A percentile compares a stretch with the other conserved stretches of the same genome.
These are phyloP conservation scores for Fusarium sp. DNA, from an alignment of 2,329 filamentous ascomycete species.

Conservation along the genomic window DNA sequence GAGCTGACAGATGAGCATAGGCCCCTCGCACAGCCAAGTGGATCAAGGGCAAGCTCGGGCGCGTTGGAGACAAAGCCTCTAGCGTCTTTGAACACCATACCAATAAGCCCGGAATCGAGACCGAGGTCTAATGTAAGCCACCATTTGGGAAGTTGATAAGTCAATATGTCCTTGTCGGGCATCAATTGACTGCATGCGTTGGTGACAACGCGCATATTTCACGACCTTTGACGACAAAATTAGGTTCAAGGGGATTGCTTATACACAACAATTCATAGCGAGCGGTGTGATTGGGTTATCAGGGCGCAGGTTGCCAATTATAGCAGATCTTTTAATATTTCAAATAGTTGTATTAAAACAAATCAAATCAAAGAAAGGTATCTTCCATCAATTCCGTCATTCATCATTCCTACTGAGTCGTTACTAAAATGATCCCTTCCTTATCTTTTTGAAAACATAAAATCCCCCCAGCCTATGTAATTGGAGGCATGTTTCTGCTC, in stretches of 20 bases:
- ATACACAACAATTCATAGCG: constrained; percentile 6
- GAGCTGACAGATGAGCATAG: constrained; percentile 43
- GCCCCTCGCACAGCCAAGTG: constrained; percentile 60
- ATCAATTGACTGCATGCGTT: background rate
- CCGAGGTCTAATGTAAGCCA: constrained; percentile 67
- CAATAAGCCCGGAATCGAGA: constrained; percentile 72
- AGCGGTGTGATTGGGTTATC: constrained; percentile 19
- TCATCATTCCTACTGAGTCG: constrained; percentile 30
- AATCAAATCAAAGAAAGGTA: constrained; percentile 27
- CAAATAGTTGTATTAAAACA: constrained; percentile 23
- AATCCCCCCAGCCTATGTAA: constrained; percentile 13
- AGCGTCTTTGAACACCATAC: constrained; percentile 69
- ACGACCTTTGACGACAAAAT: constrained; percentile 1
- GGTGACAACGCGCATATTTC: background rate
- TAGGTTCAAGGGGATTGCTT: background rate
- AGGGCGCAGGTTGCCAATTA: background rate
- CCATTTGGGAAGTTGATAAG: constrained; percentile 9
- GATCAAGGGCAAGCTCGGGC: constrained; percentile 65
- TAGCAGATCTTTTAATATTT: constrained; percentile 3
- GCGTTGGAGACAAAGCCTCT: constrained; percentile 69
- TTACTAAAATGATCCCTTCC: constrained; percentile 21
- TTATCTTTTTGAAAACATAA: constrained; percentile 3
- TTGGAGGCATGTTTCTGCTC: constrained; percentile 11
- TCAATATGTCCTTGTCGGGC: background rate
- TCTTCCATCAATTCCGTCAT: constrained; percentile 35